A percentile compares a stretch with the other conserved stretches of the same genome.
phyloP scores from a whole-genome alignment of 129 eudicot species.

The Scalesia atractyloides region DNA sequence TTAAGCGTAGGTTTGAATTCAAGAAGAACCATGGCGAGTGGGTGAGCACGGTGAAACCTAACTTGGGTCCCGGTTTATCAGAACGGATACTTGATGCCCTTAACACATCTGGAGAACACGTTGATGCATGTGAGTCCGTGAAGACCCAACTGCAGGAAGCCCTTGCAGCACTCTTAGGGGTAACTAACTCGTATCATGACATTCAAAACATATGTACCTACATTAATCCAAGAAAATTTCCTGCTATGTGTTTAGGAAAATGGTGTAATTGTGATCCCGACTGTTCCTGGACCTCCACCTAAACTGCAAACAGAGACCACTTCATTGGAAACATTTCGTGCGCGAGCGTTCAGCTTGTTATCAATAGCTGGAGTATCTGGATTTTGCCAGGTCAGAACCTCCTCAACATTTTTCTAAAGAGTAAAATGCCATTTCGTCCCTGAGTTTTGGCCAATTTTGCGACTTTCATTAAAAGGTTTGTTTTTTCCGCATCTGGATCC shows the following conservation, averaged over 20 bases:
- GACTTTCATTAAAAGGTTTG: too few relatives aligned
- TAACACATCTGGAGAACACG: constrained; percentile 49
- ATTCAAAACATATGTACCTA: background rate
- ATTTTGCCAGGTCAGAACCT: constrained; percentile 77
- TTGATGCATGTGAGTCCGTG: constrained; percentile 44
- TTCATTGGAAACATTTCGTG: constrained; percentile 67
- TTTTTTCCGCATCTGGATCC: too few relatives aligned
- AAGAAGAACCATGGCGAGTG: constrained; percentile 92
- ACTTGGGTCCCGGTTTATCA: constrained; percentile 71
- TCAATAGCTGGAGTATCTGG: constrained; percentile 90
- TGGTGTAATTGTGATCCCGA: constrained; percentile 72
- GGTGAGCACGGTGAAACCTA: constrained; percentile 69
- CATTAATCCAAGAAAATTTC: background rate
- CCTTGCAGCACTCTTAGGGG: constrained; percentile 71
- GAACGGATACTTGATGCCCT: constrained; percentile 81
- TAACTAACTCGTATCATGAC: background rate
- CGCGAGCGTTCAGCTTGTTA: constrained; percentile 77
- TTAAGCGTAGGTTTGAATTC: constrained; percentile 65
- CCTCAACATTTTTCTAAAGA: background rate
- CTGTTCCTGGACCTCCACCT: constrained; percentile 93
- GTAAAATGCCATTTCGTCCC: background rate
- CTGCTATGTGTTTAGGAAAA: constrained; percentile 42
- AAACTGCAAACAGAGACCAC: constrained; percentile 68
- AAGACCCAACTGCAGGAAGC: constrained; percentile 65
- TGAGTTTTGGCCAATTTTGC: too few relatives aligned